Evolutionary conservation across 345 rosid genomes (phyloP), one percentile per base, ranked within the genome.

Genomic region (Salix caprea): DNA sequence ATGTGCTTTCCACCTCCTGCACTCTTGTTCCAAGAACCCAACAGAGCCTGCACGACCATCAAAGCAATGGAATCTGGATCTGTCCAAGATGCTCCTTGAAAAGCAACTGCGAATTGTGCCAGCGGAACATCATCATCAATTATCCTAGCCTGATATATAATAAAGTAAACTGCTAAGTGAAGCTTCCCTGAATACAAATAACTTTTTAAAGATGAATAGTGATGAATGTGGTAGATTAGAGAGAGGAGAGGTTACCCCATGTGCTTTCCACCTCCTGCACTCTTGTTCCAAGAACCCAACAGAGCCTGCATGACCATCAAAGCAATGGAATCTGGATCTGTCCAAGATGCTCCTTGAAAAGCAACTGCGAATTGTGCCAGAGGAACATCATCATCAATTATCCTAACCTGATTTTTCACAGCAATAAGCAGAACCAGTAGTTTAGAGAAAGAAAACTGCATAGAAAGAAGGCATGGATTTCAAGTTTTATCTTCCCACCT

Each of bases 241-340:
- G 24, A 28, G 21, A 66, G 2, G 18, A 37, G 79, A 77, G 77
- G 91, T 87, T 79, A 96, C 99, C 99, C 99, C 97, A 91, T 90
- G 87, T 96, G 99, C 82, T 94, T 96, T 82, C 99, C 99, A 61
- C 97, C 97, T 62, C 92, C 93, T 39, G 90, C 87, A 79, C 61
- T 87, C 81, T 92, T 94, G 84, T 86, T 94, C 97, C 97, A 94
- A 30, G 99, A 94, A 77, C 99, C 99, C 82, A 96, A 81, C 97
- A 96, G 91, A n/a, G 96, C 88, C 77, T 96, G 99, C 94, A 96
- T 91, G 75, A 96, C 97, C 99, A 96, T 94, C 65, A 96, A 85
- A 42, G 97, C 87, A 77, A 92, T 83, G 44, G 99, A 94, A 88
- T 96, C 99, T 76, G 99, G 98, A 82, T 96, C 99, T 11, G 93